phyloP scores from a whole-genome alignment of 768 basidiomycete species.

The Artomyces pyxidatus region DNA sequence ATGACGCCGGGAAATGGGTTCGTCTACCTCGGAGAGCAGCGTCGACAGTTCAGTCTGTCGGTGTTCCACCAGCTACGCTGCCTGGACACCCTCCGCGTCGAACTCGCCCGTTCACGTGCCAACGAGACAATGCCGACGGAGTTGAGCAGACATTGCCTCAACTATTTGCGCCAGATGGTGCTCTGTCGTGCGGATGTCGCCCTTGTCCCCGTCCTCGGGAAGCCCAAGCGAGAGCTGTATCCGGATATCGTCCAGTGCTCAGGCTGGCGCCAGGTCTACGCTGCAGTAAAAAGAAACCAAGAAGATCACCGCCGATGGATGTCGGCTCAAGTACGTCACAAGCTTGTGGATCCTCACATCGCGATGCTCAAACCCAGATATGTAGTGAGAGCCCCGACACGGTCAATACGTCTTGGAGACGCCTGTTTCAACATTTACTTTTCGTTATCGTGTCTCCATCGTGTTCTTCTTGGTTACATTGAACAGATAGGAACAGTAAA shows the following conservation, averaged over 20 bases:
- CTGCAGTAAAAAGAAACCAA: not conserved
- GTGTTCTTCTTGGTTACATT: too few relatives aligned
- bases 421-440: too few relatives aligned
- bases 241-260: not conserved
- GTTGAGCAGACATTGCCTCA: slow-evolving; percentile 30
- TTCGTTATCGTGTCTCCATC: too few relatives aligned
- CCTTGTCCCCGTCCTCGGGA: slow-evolving; percentile 17
- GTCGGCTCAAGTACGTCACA: too few relatives aligned
- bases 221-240: not conserved
- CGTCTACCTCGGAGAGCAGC: not conserved
- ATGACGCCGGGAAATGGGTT: not conserved
- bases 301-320: not conserved
- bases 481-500: too few relatives aligned
- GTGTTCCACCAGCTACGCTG: slow-evolving; percentile 47
- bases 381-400: too few relatives aligned
- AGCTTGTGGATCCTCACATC: too few relatives aligned
- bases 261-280: slow-evolving; percentile 2
- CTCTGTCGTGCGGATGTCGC: slow-evolving; percentile 32
- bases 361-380: too few relatives aligned
- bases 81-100: slow-evolving; percentile 17
- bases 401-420: too few relatives aligned
- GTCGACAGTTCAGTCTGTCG: slow-evolving; percentile 21
- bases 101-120: slow-evolving; percentile 15
- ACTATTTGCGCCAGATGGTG: slow-evolving; percentile 30
- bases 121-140: slow-evolving; percentile 17